Evolutionary conservation across 768 basidiomycete genomes (phyloP).

Genomic region (Leucosporidium creatinivorum): DNA sequence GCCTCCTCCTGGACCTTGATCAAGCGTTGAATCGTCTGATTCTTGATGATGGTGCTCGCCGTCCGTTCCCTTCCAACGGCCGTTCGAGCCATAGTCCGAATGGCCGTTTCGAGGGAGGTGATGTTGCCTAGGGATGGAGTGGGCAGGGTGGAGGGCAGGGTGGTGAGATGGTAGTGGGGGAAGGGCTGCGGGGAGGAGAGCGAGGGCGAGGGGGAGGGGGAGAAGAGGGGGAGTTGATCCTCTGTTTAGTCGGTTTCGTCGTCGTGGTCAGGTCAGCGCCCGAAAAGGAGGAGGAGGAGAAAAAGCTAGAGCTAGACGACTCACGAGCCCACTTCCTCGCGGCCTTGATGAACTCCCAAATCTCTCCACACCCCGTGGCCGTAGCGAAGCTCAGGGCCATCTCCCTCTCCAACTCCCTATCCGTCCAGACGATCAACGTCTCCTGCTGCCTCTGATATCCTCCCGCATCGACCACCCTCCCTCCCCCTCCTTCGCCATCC

Average conservation of each 20-base stretch:
- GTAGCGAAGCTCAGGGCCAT: conserved; percentile 97
- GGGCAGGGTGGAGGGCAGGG: conserved; percentile 47
- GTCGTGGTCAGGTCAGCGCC: too few species aligned
- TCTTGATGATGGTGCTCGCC: conserved; percentile 16
- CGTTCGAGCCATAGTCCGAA: conserved; percentile 56
- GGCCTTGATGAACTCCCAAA: conserved; percentile 81
- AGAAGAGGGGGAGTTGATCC: conserved; percentile 13
- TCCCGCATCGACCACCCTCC: conserved; percentile 18
- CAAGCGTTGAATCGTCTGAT: conserved; percentile 83
- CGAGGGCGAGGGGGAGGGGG: conserved; percentile 21
- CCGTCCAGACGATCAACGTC: conserved; percentile 98
- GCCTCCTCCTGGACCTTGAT: conserved; percentile 77
- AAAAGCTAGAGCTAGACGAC: too few species aligned
- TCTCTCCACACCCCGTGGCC: conserved; percentile 85
- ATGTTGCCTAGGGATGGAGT: conserved; percentile 69
- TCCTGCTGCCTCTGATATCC: conserved; percentile 51
- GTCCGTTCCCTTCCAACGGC: conserved; percentile 26
- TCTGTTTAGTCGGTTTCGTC: conserved; percentile 1
- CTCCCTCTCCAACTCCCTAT: conserved; percentile 76
- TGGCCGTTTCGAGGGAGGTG: conserved; percentile 66
- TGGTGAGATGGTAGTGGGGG: not conserved
- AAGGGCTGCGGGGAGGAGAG: conserved; percentile 17
- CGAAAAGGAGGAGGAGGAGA: not conserved
- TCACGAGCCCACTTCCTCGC: conserved; percentile 14
- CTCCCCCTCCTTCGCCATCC: conserved; percentile 21